A percentile compares a stretch with the other conserved stretches of the same genome.
Evolutionary conservation across 495 filamentous ascomycete genomes (phyloP).

Genomic region (Echria macrotheca): DNA sequence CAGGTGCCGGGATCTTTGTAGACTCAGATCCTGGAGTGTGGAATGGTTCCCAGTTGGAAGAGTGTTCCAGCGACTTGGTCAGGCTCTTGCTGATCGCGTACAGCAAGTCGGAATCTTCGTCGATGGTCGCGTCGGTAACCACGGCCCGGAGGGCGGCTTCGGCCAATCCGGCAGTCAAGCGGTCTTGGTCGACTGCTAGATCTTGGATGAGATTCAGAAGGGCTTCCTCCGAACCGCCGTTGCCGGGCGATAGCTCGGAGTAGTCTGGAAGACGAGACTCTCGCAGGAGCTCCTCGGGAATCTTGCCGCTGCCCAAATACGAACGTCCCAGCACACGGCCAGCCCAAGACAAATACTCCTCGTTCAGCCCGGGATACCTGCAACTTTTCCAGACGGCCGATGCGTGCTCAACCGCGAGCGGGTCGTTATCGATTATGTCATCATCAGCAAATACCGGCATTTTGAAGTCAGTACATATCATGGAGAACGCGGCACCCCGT

Average conservation of each 20-base stretch:
- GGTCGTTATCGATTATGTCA: conserved; percentile 59
- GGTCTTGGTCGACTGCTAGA: conserved; percentile 59
- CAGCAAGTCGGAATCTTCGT: conserved; percentile 41
- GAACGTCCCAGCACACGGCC: conserved; percentile 77
- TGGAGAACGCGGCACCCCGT: conserved; percentile 61
- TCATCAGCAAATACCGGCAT: conserved; percentile 45
- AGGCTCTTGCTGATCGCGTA: conserved; percentile 44
- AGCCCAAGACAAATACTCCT: conserved; percentile 75
- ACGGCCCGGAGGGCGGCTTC: conserved; percentile 73
- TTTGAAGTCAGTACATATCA: conserved; percentile 70
- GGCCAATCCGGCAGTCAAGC: conserved; percentile 61
- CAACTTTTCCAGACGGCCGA: conserved; percentile 70
- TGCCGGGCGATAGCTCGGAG: conserved; percentile 32
- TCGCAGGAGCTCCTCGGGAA: conserved; percentile 51
- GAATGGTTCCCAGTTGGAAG: conserved; percentile 48
- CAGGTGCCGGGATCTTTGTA: conserved; percentile 12
- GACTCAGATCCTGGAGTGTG: conserved; percentile 42
- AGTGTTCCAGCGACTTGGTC: conserved; percentile 33
- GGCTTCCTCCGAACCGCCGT: conserved; percentile 41
- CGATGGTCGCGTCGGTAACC: conserved; percentile 47
- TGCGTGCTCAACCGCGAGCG: conserved; percentile 53
- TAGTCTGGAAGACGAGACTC: conserved; percentile 52
- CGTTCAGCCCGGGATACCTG: conserved; percentile 51
- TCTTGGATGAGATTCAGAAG: conserved; percentile 61
- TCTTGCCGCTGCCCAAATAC: conserved; percentile 68